Conservation (phyloP, 768 basidiomycete species). For the Boletus rex-veris region DNA sequence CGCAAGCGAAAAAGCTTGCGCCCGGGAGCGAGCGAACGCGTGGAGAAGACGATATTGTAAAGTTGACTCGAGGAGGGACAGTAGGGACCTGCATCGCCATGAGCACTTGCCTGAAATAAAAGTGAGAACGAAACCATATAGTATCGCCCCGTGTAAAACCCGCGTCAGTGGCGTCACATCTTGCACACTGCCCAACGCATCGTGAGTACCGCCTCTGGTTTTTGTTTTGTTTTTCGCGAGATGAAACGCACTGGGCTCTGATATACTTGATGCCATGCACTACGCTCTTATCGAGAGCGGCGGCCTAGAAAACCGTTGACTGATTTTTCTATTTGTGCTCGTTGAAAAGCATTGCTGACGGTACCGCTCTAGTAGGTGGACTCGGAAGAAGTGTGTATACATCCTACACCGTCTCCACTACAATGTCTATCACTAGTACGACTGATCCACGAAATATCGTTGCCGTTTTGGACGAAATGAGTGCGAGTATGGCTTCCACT, state of each 20-base stretch:
- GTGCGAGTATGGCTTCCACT: constrained; percentile 56
- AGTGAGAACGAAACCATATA: background rate
- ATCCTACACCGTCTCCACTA: too few species aligned
- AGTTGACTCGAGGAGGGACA: constrained; percentile 16
- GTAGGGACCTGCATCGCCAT: constrained; percentile 13
- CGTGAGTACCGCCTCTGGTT: background rate
- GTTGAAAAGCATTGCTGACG: constrained; percentile 7
- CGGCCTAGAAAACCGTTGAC: constrained; percentile 68
- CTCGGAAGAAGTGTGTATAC: too few species aligned
- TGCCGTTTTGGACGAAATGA: constrained; percentile 51
- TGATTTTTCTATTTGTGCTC: constrained; percentile 32
- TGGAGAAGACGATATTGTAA: constrained; percentile 12
- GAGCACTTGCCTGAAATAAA: background rate
- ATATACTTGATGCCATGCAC: constrained; percentile 48
- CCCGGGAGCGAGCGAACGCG: constrained; percentile 1
- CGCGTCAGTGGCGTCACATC: too few species aligned
- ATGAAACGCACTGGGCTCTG: constrained; percentile 70
- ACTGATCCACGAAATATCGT: constrained; percentile 19
- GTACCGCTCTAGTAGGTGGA: too few species aligned
- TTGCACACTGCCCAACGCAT: background rate
- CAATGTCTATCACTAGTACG: constrained; percentile 16
- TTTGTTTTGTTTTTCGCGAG: constrained; percentile 10
- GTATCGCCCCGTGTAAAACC: too few species aligned
- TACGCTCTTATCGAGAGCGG: constrained; percentile 45
- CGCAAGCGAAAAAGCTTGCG: constrained; percentile 11